Evolutionary conservation across 495 filamentous ascomycete species (phyloP), one percentile per base, ranked within the genome.

Genomic region (Talaromyces wortmannii): DNA sequence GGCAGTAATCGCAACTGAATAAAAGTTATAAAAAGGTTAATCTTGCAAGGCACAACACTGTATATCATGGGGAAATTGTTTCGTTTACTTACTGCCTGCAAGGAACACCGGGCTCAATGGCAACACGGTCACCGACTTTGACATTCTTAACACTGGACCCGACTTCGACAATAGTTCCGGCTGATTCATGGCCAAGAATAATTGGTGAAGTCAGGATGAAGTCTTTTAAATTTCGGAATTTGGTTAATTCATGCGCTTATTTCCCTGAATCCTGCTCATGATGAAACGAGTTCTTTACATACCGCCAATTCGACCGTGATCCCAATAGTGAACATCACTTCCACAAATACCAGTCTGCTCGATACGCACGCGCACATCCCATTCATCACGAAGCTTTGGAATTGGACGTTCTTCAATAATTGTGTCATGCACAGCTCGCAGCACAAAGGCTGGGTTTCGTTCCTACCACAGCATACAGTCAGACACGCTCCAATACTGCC

Each of bases 31-130:
- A 45, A 6, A 13, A 45, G n/a, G n/a, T n/a, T n/a, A n/a, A n/a
- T n/a, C n/a, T n/a, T n/a, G n/a, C n/a, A n/a, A n/a, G n/a, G n/a
- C n/a, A n/a, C n/a, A n/a, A n/a, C 36, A 42, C 36, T 55, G 57
- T 59, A 63, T 31, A n/a, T n/a, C n/a, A n/a, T n/a, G n/a, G n/a
- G n/a, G 56, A 57, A 7, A 42, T 42, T 42, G 7, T 42, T 42
- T 42, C 36, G 36, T 7, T 15, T 7, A 58, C 63, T 52, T 68
- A 76, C 67, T 70, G 71, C 51, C 71, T 50, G 73, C 90, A 95
- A 0, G 90, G 87, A 46, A 87, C 83, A 51, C 90, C 89, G 7
- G 90, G 90, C 68, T 95, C 90, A 56, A 95, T 78, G 30, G 88
- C 89, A 15, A 92, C 78, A 45, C 81, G 78, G 69, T 91, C 86